Conservation (phyloP, 176 grass and related monocot species). For the Carex myosuroides region DNA sequence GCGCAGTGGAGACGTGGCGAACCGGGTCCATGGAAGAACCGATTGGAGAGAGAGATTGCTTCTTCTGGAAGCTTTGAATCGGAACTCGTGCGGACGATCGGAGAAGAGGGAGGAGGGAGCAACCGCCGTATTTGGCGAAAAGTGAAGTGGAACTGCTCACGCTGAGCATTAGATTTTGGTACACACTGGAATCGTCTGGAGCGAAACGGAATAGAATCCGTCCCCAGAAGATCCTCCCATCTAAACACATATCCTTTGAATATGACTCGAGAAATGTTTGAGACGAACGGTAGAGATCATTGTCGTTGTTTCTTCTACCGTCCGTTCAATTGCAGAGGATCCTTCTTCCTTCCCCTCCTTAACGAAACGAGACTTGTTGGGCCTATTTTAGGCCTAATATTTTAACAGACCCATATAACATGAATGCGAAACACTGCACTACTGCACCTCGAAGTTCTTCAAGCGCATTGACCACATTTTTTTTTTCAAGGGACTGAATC, state of each 20-base stretch:
- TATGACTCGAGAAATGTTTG: not conserved
- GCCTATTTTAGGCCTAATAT: not conserved
- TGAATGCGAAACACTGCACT: too few species aligned
- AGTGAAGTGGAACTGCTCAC: not conserved
- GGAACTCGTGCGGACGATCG: not conserved
- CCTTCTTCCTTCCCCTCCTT: not conserved
- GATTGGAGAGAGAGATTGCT: not conserved
- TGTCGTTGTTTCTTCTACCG: not conserved
- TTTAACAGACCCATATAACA: not conserved
- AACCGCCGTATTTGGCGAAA: conserved; percentile 28
- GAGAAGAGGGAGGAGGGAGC: not conserved
- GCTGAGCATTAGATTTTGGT: not conserved
- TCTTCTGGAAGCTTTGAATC: conserved; percentile 2
- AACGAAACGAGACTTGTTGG: not conserved
- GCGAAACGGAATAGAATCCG: not conserved
- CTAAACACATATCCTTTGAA: not conserved
- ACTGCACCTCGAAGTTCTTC: too few species aligned
- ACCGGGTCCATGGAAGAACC: conserved; percentile 33
- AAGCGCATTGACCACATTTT: too few species aligned
- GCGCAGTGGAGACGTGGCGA: conserved; percentile 24
- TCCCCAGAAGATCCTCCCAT: not conserved
- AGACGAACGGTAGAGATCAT: not conserved
- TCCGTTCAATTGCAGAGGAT: not conserved
- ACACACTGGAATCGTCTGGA: not conserved
- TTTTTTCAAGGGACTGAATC: too few species aligned